These are phyloP conservation scores for Tulasnella sp. DNA, from an alignment of 768 basidiomycete genomes.

Conservation along the genomic window DNA sequence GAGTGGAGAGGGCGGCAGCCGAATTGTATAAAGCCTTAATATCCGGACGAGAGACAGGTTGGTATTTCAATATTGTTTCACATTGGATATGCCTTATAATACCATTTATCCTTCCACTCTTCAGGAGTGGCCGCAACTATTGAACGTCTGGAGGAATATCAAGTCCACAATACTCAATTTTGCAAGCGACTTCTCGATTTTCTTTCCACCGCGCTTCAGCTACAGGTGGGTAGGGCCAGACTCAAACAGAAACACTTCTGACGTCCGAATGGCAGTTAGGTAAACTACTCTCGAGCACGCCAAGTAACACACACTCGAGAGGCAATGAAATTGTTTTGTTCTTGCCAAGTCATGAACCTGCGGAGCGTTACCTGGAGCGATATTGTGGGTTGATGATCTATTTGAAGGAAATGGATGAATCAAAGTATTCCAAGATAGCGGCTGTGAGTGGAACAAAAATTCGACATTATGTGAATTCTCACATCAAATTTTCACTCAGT, in stretches of 20 bases:
- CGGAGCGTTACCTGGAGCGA: conserved; percentile 70
- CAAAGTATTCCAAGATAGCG: conserved; percentile 74
- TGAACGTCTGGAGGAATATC: conserved; percentile 83
- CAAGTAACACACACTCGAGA: no score
- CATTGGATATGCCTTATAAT: not conserved
- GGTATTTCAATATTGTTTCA: conserved; percentile 13
- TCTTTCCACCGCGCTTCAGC: conserved; percentile 80
- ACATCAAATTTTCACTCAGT: conserved; percentile 33
- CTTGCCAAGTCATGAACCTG: no score
- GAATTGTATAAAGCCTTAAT: conserved; percentile 92
- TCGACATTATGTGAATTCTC: not conserved
- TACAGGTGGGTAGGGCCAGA: conserved; percentile 54
- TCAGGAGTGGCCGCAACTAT: conserved; percentile 95
- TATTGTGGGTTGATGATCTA: conserved; percentile 87
- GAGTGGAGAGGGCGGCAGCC: conserved; percentile 67
- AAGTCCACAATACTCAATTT: conserved; percentile 80
- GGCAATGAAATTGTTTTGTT: no score
- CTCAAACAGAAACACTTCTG: conserved; percentile 2
- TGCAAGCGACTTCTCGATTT: conserved; percentile 86
- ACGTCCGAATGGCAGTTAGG: no score
- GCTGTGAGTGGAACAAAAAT: conserved; percentile 42
- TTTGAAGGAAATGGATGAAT: conserved; percentile 92
- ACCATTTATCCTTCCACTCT: not conserved
- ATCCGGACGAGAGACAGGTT: conserved; percentile 80
- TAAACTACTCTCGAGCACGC: no score